phyloP scores from a whole-genome alignment of 2,329 filamentous ascomycete genomes.

The Xylaria sp. region DNA sequence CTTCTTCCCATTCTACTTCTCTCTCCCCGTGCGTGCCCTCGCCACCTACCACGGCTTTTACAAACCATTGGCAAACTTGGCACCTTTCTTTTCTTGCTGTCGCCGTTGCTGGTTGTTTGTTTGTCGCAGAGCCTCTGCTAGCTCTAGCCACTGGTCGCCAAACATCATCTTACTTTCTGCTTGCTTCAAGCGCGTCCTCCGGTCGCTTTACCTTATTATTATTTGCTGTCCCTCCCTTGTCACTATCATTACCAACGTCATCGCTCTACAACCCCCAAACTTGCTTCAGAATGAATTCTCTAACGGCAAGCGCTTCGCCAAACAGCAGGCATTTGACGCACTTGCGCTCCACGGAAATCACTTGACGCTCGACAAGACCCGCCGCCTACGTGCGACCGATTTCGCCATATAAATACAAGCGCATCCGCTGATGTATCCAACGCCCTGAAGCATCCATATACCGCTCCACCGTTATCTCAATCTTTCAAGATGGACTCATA shows the following conservation, averaged over 20 bases:
- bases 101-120: constrained; percentile 45
- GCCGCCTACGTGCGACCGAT: constrained; percentile 38
- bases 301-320: constrained; percentile 66
- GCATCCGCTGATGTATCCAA: constrained; percentile 21
- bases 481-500: constrained; percentile 64
- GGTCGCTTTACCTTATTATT: constrained; percentile 40
- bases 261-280: constrained; percentile 41
- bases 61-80: constrained; percentile 45
- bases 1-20: neutral
- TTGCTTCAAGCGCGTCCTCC: constrained; percentile 45
- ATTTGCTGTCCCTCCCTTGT: constrained; percentile 34
- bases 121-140: constrained; percentile 49
- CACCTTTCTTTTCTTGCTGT: constrained; percentile 42
- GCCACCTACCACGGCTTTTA: constrained; percentile 38
- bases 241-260: constrained; percentile 35
- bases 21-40: constrained; percentile 33
- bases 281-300: constrained; percentile 60
- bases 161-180: constrained; percentile 49
- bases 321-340: constrained; percentile 57
- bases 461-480: constrained; percentile 23
- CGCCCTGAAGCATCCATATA: constrained; percentile 3
- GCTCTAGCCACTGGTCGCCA: constrained; percentile 43
- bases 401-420: constrained; percentile 39
- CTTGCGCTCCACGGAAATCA: constrained; percentile 42
- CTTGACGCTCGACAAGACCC: constrained; percentile 45